Conservation (phyloP, 176 grass and related monocot species). For the Oryza nivara region DNA sequence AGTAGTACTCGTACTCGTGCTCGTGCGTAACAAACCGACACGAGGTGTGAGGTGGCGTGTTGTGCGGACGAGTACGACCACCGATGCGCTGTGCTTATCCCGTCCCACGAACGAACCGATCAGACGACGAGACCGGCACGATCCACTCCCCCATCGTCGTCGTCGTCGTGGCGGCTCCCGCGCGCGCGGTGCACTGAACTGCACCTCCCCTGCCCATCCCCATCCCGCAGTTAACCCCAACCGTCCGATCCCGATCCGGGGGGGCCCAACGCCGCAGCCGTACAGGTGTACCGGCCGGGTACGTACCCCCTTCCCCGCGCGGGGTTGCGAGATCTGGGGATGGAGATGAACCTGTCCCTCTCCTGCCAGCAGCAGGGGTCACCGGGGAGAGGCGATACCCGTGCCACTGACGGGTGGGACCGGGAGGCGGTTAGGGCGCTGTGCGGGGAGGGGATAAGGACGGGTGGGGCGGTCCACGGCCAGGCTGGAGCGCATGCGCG, state of each 20-base stretch:
- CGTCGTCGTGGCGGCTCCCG: not conserved
- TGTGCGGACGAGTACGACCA: not conserved
- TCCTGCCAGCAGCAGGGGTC: no score
- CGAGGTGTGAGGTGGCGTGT: not conserved
- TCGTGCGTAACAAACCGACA: not conserved
- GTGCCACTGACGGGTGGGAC: conserved; percentile 33
- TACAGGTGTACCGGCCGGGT: conserved; percentile 39
- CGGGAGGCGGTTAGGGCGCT: not conserved
- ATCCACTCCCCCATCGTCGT: not conserved
- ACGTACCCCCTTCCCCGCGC: not conserved
- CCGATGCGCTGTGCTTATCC: conserved; percentile 34
- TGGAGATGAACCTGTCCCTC: not conserved
- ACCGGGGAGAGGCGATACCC: not conserved
- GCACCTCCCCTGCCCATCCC: not conserved
- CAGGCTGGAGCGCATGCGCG: conserved; percentile 48
- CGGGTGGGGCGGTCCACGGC: not conserved
- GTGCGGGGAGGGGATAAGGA: not conserved
- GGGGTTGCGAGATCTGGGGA: not conserved
- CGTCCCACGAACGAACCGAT: not conserved
- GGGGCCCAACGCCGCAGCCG: not conserved
- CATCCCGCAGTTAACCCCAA: not conserved
- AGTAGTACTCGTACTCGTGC: not conserved
- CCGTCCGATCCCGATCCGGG: not conserved
- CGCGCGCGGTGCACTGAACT: not conserved
- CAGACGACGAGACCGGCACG: not conserved